Conservation (phyloP, 306 rosid species). For the Mimosa bimucronata region DNA sequence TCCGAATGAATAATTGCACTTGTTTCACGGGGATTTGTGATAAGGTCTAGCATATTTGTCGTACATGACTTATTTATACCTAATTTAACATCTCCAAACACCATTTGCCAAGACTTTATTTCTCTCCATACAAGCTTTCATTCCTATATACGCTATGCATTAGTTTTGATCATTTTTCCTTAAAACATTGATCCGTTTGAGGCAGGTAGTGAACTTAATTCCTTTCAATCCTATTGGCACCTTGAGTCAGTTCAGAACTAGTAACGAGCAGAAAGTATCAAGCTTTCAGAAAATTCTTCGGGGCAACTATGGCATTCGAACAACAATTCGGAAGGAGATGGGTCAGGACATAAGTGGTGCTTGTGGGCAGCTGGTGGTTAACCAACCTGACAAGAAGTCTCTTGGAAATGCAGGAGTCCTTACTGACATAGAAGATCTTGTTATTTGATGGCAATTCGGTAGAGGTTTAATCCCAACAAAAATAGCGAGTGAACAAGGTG, state of each 20-base stretch:
- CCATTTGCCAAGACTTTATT: background rate
- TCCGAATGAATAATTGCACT: background rate
- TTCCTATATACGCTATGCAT: background rate
- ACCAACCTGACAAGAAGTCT: constrained; percentile 55
- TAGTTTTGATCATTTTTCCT: constrained; percentile 14
- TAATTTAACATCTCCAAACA: constrained; percentile 12
- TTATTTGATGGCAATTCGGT: constrained; percentile 8
- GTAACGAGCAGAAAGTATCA: constrained; percentile 67
- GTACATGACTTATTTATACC: background rate
- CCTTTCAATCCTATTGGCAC: constrained; percentile 93
- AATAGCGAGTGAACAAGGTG: background rate
- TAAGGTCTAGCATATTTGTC: constrained; percentile 8
- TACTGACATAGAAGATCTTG: constrained; percentile 93
- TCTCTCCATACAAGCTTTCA: background rate
- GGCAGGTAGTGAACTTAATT: constrained; percentile 91
- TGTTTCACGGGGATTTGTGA: background rate
- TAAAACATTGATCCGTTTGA: constrained; percentile 34
- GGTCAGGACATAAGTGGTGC: constrained; percentile 98
- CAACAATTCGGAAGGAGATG: constrained; percentile 91
- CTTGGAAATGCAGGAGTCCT: constrained; percentile 47
- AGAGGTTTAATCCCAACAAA: background rate
- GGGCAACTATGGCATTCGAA: constrained; percentile 77
- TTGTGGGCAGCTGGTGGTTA: constrained; percentile 94
- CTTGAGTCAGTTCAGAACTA: constrained; percentile 76
- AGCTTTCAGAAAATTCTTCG: constrained; percentile 80